Conservation (phyloP, 257 asterid genomes). For the Euphrasia confusa region DNA sequence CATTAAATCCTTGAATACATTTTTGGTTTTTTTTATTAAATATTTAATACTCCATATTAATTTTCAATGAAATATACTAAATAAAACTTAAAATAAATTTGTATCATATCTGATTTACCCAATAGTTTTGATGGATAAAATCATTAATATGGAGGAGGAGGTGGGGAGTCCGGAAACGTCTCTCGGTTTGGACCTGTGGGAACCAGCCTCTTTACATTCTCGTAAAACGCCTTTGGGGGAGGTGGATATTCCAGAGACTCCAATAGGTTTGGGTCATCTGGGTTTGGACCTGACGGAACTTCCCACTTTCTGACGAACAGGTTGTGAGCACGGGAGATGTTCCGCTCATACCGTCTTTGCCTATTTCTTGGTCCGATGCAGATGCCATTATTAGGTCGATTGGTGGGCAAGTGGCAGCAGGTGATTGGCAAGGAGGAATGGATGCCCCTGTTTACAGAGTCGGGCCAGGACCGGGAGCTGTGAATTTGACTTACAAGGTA, state of each 20-base stretch:
- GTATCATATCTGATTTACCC: no score
- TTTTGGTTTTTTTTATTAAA: no score
- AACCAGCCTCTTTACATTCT: neutral
- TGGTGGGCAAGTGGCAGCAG: slow-evolving; percentile 60
- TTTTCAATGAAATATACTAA: no score
- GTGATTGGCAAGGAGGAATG: slow-evolving; percentile 82
- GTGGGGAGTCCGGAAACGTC: neutral
- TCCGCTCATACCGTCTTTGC: slow-evolving; percentile 75
- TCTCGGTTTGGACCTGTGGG: neutral
- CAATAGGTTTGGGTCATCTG: neutral
- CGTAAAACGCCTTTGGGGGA: neutral
- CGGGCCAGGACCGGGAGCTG: slow-evolving; percentile 79
- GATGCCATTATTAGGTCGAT: slow-evolving; percentile 51
- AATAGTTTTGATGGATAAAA: no score
- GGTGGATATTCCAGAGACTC: neutral
- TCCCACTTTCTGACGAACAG: slow-evolving; percentile 43
- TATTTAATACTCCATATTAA: no score
- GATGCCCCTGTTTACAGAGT: slow-evolving; percentile 63
- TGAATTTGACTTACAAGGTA: slow-evolving; percentile 59
- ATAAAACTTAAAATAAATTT: no score
- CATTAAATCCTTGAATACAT: no score
- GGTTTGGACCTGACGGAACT: neutral
- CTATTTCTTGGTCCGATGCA: slow-evolving; percentile 75
- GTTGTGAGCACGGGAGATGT: slow-evolving; percentile 59
- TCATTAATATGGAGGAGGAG: neutral